These are phyloP conservation scores for Bretschneidera sinensis DNA, from an alignment of 345 rosid species.

Conservation along the genomic window DNA sequence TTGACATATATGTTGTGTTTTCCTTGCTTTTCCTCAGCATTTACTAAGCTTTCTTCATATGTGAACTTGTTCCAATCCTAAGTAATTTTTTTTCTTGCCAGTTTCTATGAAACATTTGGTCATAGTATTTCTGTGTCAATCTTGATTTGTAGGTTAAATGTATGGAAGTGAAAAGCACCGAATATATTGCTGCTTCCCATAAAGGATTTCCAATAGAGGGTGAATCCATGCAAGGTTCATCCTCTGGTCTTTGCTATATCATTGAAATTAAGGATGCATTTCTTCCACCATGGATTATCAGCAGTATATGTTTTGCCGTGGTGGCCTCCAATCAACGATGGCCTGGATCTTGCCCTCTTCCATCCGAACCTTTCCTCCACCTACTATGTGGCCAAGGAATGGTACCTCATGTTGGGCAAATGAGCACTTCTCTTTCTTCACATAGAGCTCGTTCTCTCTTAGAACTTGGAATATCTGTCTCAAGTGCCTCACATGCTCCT, in stretches of 20 bases:
- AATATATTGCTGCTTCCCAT: constrained; percentile 21
- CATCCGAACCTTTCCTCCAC: too few species aligned
- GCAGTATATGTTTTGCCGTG: constrained; percentile 53
- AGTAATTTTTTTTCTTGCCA: not conserved
- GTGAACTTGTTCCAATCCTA: not conserved
- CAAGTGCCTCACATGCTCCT: too few species aligned
- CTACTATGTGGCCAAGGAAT: too few species aligned
- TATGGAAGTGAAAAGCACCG: constrained; percentile 49
- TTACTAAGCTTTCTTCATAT: not conserved
- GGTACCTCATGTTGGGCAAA: too few species aligned
- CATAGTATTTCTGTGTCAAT: constrained; percentile 10
- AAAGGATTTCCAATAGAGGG: constrained; percentile 23
- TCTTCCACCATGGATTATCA: constrained; percentile 85
- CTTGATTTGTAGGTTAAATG: constrained; percentile 66
- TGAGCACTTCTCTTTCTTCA: too few species aligned
- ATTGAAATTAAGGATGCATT: constrained; percentile 63
- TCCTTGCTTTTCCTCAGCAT: not conserved
- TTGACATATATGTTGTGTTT: too few species aligned
- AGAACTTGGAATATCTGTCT: too few species aligned
- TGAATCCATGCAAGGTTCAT: constrained; percentile 20
- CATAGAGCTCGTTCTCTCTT: too few species aligned
- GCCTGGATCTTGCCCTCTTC: too few species aligned
- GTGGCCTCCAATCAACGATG: too few species aligned
- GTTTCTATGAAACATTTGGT: constrained; percentile 3
- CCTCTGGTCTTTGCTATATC: constrained; percentile 35